Percentiles rank a stretch among this genome's conserved stretches.
Conservation (phyloP, 177 flowering plant genomes). For the Vitis hybrid region DNA sequence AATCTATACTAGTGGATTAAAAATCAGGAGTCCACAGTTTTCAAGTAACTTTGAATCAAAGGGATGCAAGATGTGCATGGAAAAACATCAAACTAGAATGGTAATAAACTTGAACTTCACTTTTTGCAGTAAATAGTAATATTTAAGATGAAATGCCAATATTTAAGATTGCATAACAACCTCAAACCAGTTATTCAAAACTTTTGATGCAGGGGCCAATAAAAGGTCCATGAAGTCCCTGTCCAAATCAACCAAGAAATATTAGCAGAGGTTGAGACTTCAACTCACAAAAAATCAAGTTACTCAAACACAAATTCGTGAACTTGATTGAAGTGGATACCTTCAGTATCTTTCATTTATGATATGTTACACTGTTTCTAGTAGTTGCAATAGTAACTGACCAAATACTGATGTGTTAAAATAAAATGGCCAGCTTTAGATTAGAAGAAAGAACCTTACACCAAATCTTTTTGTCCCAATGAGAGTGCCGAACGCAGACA, state of each 20-base stretch:
- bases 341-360: not conserved
- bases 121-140: not conserved
- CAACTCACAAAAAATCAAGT: not conserved
- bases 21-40: not conserved
- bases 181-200: conserved; percentile 98
- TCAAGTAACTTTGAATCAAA: not conserved
- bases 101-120: not conserved
- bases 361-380: not conserved
- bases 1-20: not conserved
- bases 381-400: not conserved
- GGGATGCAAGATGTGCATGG: not conserved
- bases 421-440: not conserved
- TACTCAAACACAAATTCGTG: not conserved
- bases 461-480: conserved; percentile 77
- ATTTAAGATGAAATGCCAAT: not conserved
- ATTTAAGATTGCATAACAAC: conserved; percentile 34
- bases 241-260: conserved; percentile 26
- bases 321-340: not conserved
- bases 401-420: not conserved
- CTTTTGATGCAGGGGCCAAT: conserved; percentile 91
- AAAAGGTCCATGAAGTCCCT: conserved; percentile 93
- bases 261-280: not conserved
- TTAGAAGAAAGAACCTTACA: conserved; percentile 48
- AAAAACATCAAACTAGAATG: not conserved
- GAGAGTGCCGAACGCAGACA: conserved; percentile 50